Base-by-base conservation (phyloP, 345 rosid genomes). In the Citrus australasica region DNA sequence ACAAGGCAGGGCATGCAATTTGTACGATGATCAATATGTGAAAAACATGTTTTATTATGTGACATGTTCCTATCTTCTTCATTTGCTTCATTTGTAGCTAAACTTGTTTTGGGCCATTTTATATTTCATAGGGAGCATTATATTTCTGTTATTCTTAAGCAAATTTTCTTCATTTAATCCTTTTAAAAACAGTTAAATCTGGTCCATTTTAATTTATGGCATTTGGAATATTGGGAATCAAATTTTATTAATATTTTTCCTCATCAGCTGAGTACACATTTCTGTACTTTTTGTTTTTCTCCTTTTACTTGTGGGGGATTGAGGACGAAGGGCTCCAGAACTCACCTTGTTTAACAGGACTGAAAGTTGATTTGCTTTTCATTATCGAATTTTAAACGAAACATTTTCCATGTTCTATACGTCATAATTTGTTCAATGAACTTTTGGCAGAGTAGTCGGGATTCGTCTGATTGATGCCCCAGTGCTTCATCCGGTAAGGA, bases 401-500 rank as follows among this genome's bases (percentile, higher is more conserved):
- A 30, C 32, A 22, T 13, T 55, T 40, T 46, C 35, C 61, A 35
- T 59, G n/a, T 19, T 53, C 10, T 64, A 35, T 60, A 33, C 79
- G 75, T 79, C 82, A 82, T 79, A 62, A 33, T 78, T 42, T 77
- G 33, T 59, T 77, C 38, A 27, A 25, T 81, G 65, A 61, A 73
- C 42, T 82, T 90, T 42, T 88, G 96, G 88, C 92, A 92, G 89
- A 78, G 88, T 83, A 94, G 98, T 84, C 63, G 97, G 97, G 75
- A 86, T 94, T 80, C 79, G 77, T 81, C 62, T 88, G 71, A 80
- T 94, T 58, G 87, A 96, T 75, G 93, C 95, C 71, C 97, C 97
- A 16, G 87, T 91, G 67, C 93, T 96, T 78, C 98, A 96, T 77
- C 99, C 97, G 7, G 98, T 96, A 84, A 82, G 92, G 46, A 82